Evolutionary conservation across 257 asterid species (phyloP).

Genomic region (Marsdenia floribunda): DNA sequence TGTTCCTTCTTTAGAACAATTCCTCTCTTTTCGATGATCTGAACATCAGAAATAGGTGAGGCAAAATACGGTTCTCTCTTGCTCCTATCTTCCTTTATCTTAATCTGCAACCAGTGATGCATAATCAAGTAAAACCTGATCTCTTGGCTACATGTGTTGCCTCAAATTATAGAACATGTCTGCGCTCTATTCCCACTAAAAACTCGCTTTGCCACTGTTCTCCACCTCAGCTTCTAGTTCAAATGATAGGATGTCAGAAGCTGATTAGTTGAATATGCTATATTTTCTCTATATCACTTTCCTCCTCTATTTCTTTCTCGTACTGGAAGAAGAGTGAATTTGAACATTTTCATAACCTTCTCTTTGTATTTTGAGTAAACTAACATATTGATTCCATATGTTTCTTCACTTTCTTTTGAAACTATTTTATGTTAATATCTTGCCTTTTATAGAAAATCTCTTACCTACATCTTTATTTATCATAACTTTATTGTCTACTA

Average conservation of each 20-base stretch:
- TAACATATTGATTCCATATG: background rate
- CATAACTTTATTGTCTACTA: background rate
- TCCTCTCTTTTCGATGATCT: background rate
- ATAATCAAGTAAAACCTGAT: background rate
- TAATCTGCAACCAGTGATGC: background rate
- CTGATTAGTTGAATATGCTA: background rate
- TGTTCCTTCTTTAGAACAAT: background rate
- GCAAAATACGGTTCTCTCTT: background rate
- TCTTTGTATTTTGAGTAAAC: background rate
- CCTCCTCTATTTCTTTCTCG: background rate
- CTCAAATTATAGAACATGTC: background rate
- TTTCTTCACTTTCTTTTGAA: background rate
- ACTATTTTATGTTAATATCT: background rate
- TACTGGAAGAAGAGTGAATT: background rate
- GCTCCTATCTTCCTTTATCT: background rate
- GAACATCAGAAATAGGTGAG: background rate
- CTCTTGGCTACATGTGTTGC: background rate
- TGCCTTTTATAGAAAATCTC: background rate
- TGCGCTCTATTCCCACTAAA: background rate
- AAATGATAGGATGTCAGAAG: no score
- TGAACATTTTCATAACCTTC: background rate
- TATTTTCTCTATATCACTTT: background rate
- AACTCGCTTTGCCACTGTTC: background rate
- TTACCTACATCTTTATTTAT: background rate
- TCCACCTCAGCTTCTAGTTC: background rate